These are phyloP conservation scores for Tricholoma furcatifolium DNA, from an alignment of 768 basidiomycete species.

Conservation along the genomic window DNA sequence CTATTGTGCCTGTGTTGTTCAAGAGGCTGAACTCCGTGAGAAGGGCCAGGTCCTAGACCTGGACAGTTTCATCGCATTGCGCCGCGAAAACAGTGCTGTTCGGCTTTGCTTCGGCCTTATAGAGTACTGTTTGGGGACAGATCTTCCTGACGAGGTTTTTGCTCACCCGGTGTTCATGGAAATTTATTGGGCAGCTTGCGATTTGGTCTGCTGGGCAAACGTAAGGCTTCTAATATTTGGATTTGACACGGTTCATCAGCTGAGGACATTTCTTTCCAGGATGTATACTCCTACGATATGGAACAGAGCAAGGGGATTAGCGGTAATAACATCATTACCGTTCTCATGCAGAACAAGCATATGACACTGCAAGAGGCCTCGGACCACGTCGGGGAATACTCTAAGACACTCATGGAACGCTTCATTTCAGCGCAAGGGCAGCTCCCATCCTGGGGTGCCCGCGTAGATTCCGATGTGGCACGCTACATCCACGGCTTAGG, in stretches of 20 bases:
- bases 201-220: conserved; percentile 71
- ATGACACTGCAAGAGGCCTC: conserved; percentile 58
- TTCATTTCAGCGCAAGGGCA: conserved; percentile 45
- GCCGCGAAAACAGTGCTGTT: conserved; percentile 70
- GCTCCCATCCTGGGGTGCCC: conserved; percentile 48
- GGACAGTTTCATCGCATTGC: conserved; percentile 52
- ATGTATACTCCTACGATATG: conserved; percentile 73
- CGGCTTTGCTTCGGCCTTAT: conserved; percentile 62
- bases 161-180: conserved; percentile 52
- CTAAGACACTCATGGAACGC: conserved; percentile 45
- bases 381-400: conserved; percentile 54
- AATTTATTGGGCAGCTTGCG: conserved; percentile 58
- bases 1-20: conserved; percentile 58
- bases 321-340: conserved; percentile 69
- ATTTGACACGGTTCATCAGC: background rate
- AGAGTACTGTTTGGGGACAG: conserved; percentile 59
- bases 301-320: conserved; percentile 64
- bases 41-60: conserved; percentile 52
- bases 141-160: conserved; percentile 62
- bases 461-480: conserved; percentile 49
- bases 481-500: conserved; percentile 56
- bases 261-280: conserved; percentile 34
- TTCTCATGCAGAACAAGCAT: conserved; percentile 56
- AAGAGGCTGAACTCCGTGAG: conserved; percentile 63
- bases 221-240: conserved; percentile 35